Conservation (phyloP, 1,284 basidiomycete genomes). For the Ustilago cynodontis region DNA sequence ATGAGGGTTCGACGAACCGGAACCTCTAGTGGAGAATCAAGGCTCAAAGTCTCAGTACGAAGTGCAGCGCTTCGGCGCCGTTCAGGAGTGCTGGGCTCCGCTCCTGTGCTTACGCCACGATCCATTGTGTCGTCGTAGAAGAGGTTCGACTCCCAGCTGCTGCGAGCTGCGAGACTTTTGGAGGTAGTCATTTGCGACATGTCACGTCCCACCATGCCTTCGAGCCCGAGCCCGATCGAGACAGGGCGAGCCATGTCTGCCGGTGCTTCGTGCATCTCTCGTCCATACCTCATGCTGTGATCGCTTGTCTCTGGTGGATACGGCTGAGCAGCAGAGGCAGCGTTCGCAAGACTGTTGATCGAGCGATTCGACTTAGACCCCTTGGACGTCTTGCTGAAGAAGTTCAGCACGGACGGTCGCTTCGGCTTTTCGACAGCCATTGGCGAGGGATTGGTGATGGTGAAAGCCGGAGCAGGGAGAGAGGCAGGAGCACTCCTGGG, state of each 20-base stretch:
- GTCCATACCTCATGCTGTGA: conserved; percentile 6
- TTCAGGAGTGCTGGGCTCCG: conserved; percentile 30
- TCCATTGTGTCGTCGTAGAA: conserved; percentile 51
- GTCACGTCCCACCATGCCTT: conserved; percentile 41
- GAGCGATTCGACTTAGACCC: conserved; percentile 21
- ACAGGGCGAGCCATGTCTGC: conserved; percentile 18
- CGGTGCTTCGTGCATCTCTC: not conserved
- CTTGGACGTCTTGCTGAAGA: conserved; percentile 24
- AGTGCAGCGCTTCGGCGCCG: conserved; percentile 20
- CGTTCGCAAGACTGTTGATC: conserved; percentile 20
- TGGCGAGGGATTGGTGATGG: conserved; percentile 38
- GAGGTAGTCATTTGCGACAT: conserved; percentile 47
- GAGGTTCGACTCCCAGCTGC: conserved; percentile 58
- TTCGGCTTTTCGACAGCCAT: conserved; percentile 33
- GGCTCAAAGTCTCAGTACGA: conserved; percentile 23
- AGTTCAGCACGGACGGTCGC: conserved; percentile 32
- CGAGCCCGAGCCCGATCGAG: conserved; percentile 45
- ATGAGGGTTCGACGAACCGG: conserved; percentile 46
- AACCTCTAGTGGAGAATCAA: conserved; percentile 47
- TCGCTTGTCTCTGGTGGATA: not conserved
- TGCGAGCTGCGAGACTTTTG: conserved; percentile 45
- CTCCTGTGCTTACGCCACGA: conserved; percentile 28
- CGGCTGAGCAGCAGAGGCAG: conserved; percentile 6
- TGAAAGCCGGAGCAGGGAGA: conserved; percentile 26
- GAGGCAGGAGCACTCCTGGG: conserved; percentile 7